phyloP scores from a whole-genome alignment of 331 rosid genomes.

The Erythrophleum ivorense region DNA sequence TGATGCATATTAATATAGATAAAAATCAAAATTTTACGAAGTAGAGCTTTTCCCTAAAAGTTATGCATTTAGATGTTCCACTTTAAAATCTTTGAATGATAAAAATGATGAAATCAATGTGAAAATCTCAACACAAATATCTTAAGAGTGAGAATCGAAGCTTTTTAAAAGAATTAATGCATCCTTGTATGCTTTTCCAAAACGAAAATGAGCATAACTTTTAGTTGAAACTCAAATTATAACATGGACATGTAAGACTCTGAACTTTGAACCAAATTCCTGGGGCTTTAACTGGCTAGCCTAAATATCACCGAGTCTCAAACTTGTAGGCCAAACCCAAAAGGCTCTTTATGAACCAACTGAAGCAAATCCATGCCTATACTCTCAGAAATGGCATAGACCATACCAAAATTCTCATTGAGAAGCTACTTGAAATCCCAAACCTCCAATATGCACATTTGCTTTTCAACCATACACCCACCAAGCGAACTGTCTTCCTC shows the following conservation, averaged over 20 bases:
- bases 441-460: conserved; percentile 61
- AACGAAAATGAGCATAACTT: not conserved
- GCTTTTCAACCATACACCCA: conserved; percentile 54
- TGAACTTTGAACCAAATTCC: too few relatives aligned
- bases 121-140: not conserved
- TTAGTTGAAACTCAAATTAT: not conserved
- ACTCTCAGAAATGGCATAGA: conserved; percentile 66
- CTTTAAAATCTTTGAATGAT: not conserved
- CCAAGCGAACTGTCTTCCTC: conserved; percentile 61
- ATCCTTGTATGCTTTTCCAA: not conserved
- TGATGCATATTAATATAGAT: not conserved
- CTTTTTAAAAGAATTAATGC: not conserved
- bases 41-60: not conserved
- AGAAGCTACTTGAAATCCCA: conserved; percentile 63
- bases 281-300: not conserved
- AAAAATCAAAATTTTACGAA: not conserved
- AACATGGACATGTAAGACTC: not conserved
- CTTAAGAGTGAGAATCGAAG: not conserved
- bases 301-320: not conserved
- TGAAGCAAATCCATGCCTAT: conserved; percentile 79
- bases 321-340: not conserved
- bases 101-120: not conserved
- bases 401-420: conserved; percentile 57
- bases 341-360: conserved; percentile 55
- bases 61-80: not conserved